phyloP scores from a whole-genome alignment of 75 land plant species.

The Cupressus sempervirens region DNA sequence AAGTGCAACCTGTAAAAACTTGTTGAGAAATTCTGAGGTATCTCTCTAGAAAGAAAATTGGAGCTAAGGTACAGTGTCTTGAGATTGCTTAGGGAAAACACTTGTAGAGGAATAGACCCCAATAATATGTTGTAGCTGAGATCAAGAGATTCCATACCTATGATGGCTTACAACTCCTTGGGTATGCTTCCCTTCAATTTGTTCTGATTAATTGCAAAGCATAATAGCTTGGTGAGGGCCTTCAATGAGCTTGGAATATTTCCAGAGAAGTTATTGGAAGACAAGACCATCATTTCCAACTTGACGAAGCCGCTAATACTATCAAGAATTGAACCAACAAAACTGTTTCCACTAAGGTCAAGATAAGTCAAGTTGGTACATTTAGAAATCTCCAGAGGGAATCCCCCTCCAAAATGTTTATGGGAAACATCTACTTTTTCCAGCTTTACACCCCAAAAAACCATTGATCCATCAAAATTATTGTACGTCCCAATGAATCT shows the following conservation, averaged over 20 bases:
- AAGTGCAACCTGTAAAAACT: no score
- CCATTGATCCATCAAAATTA: slow-evolving; percentile 13
- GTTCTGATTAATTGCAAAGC: neutral
- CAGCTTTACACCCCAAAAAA: neutral
- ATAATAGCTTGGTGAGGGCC: neutral
- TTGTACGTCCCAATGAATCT: slow-evolving; percentile 12
- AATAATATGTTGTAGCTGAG: slow-evolving; percentile 17
- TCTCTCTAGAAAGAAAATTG: no score
- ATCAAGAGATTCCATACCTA: slow-evolving; percentile 1
- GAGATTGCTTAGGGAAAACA: no score
- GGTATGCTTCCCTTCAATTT: slow-evolving; percentile 16
- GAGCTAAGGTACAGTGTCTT: no score
- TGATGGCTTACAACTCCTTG: neutral
- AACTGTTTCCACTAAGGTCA: neutral
- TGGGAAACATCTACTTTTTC: neutral
- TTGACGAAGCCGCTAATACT: neutral
- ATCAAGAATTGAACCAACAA: slow-evolving; percentile 10
- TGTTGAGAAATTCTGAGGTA: no score
- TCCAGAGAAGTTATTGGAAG: slow-evolving; percentile 22
- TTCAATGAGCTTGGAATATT: neutral
- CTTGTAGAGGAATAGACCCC: neutral
- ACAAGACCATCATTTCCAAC: slow-evolving; percentile 13
- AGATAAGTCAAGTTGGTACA: slow-evolving; percentile 1
- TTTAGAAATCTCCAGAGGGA: neutral
- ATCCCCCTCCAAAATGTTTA: neutral